Evolutionary conservation across 768 basidiomycete genomes (phyloP).

Genomic region (Gloeopeniophorella convolvens): DNA sequence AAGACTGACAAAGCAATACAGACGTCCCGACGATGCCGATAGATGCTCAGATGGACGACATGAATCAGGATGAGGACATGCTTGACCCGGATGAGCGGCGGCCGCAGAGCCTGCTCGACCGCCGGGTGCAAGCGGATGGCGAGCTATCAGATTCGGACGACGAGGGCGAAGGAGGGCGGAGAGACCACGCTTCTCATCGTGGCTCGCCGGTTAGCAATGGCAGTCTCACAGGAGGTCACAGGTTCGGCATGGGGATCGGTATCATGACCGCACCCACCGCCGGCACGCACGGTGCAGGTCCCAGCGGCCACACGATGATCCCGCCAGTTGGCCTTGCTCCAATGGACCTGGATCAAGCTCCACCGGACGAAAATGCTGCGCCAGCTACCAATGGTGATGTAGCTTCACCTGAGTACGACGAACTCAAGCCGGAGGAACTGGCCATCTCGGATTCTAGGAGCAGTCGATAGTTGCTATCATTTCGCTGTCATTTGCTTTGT

Average conservation of each 20-base stretch:
- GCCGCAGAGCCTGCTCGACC: conserved; percentile 72
- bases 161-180: conserved; percentile 84
- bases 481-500: not conserved
- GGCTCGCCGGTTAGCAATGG: conserved; percentile 32
- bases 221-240: conserved; percentile 34
- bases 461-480: conserved; percentile 9
- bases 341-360: conserved; percentile 16
- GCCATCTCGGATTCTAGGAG: conserved; percentile 20
- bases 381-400: conserved; percentile 3
- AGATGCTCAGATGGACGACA: conserved; percentile 78
- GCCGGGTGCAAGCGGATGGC: conserved; percentile 74
- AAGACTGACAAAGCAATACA: conserved; percentile 27
- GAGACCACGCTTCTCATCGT: conserved; percentile 53
- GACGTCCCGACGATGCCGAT: conserved; percentile 82
- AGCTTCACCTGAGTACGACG: conserved; percentile 9
- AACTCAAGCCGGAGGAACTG: conserved; percentile 13
- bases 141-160: conserved; percentile 97
- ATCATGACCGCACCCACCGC: conserved; percentile 59
- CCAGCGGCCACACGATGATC: conserved; percentile 36
- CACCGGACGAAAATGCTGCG: conserved; percentile 3
- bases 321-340: conserved; percentile 12
- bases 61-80: conserved; percentile 76
- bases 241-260: conserved; percentile 60
- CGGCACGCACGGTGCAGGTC: conserved; percentile 66
- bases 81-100: conserved; percentile 71